phyloP scores from a whole-genome alignment of 1,139 yeast species.

The Sporopachydermia cereana region DNA sequence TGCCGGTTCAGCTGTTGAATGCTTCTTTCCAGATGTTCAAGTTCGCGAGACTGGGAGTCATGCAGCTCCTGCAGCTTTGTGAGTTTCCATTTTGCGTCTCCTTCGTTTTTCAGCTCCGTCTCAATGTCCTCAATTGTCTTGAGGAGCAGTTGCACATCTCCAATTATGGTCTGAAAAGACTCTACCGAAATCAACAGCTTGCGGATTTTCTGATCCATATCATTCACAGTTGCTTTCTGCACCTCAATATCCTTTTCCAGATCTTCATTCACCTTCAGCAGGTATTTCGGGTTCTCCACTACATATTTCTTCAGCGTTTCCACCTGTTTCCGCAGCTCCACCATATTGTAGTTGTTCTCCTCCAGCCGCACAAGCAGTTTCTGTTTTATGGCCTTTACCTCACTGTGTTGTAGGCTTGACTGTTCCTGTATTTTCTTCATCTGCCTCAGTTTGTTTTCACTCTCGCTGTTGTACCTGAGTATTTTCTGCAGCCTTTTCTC shows the following conservation, averaged over 20 bases:
- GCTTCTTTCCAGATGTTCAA: conserved; percentile 39
- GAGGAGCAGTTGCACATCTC: conserved; percentile 40
- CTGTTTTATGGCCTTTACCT: conserved; percentile 52
- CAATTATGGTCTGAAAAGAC: conserved; percentile 44
- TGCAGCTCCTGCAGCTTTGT: conserved; percentile 34
- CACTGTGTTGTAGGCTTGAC: conserved; percentile 52
- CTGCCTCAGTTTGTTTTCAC: conserved; percentile 52
- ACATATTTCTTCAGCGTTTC: conserved; percentile 51
- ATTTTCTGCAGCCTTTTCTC: conserved; percentile 33
- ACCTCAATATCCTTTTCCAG: conserved; percentile 36
- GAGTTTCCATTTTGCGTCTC: conserved; percentile 30
- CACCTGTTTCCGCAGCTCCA: conserved; percentile 46
- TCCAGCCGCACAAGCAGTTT: conserved; percentile 44
- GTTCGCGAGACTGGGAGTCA: conserved; percentile 34
- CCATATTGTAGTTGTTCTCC: conserved; percentile 39
- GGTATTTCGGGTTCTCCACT: conserved; percentile 47
- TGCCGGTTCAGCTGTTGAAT: conserved; percentile 41
- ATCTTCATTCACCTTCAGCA: conserved; percentile 44
- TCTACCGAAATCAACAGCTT: conserved; percentile 46
- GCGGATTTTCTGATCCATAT: conserved; percentile 37
- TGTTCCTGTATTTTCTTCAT: conserved; percentile 55
- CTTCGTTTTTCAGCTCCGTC: conserved; percentile 38
- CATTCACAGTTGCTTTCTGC: conserved; percentile 30
- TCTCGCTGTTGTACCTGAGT: conserved; percentile 41
- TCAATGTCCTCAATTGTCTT: conserved; percentile 48